Evolutionary conservation across 257 asterid species (phyloP).

Genomic region (Gynochthodes officinalis): DNA sequence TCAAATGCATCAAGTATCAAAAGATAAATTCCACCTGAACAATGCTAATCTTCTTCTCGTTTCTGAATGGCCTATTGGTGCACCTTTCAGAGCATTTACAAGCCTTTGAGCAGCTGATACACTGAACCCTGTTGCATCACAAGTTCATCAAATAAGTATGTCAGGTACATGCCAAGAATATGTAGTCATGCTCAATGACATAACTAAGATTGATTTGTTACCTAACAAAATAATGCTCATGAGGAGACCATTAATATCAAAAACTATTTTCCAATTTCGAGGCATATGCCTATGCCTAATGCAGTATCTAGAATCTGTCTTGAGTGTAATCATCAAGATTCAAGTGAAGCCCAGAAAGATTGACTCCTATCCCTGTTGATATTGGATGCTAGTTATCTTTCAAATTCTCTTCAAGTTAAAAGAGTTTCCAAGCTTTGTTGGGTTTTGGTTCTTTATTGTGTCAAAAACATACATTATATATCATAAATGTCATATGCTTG

Average conservation of each 20-base stretch:
- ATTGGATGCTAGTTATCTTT: not conserved
- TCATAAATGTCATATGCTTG: not conserved
- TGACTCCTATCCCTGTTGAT: not conserved
- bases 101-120: constrained; percentile 91
- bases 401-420: not conserved
- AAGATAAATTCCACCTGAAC: constrained; percentile 59
- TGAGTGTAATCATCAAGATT: not conserved
- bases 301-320: not conserved
- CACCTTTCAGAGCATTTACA: constrained; percentile 78
- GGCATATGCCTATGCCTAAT: not conserved
- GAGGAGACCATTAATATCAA: not conserved
- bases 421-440: not conserved
- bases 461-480: not conserved
- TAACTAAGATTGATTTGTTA: not conserved
- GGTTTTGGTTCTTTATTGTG: not conserved
- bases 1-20: constrained; percentile 4
- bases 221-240: not conserved
- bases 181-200: too few relatives aligned
- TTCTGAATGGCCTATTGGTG: constrained; percentile 79
- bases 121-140: constrained; percentile 60
- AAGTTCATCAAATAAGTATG: constrained; percentile 11
- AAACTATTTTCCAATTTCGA: too few relatives aligned
- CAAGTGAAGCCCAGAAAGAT: not conserved
- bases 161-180: constrained; percentile 4
- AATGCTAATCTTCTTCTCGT: constrained; percentile 60